phyloP scores from a whole-genome alignment of 495 filamentous ascomycete genomes.

The Penicillium ucsense region DNA sequence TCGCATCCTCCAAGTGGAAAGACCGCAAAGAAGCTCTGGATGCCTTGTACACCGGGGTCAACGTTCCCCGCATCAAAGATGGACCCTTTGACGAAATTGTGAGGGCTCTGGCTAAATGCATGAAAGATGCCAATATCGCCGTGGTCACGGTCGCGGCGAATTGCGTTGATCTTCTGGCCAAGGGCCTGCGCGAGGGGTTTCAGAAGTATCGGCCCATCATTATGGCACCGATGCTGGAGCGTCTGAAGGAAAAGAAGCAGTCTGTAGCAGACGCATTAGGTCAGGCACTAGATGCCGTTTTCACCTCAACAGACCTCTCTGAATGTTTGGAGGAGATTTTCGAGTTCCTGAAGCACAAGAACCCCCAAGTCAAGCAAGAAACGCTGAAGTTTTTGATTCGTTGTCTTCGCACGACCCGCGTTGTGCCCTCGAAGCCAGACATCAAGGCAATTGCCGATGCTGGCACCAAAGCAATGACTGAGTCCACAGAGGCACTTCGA shows the following conservation, averaged over 20 bases:
- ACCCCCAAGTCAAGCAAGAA: conserved; percentile 93
- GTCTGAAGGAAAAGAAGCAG: conserved; percentile 94
- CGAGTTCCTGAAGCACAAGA: conserved; percentile 83
- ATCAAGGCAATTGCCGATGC: conserved; percentile 77
- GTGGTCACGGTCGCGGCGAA: conserved; percentile 91
- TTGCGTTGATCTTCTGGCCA: conserved; percentile 86
- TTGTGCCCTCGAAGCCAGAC: conserved; percentile 74
- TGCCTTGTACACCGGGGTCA: conserved; percentile 62
- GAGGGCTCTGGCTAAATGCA: conserved; percentile 75
- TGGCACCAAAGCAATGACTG: conserved; percentile 78
- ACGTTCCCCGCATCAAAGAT: conserved; percentile 88
- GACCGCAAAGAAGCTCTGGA: conserved; percentile 94
- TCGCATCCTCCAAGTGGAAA: conserved; percentile 93
- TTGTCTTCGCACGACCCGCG: conserved; percentile 73
- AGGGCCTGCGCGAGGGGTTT: conserved; percentile 72
- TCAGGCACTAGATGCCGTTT: conserved; percentile 79
- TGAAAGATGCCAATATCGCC: conserved; percentile 97
- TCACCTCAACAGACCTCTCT: conserved; percentile 62
- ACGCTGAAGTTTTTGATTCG: conserved; percentile 84
- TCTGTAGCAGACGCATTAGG: conserved; percentile 79
- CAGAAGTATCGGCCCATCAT: conserved; percentile 69
- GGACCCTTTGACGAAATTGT: conserved; percentile 78
- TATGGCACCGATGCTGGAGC: conserved; percentile 81
- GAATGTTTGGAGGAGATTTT: conserved; percentile 86
- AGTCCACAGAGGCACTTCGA: conserved; percentile 74